phyloP scores from a whole-genome alignment of 2,329 filamentous ascomycete species.

The Podosphaera xanthii region DNA sequence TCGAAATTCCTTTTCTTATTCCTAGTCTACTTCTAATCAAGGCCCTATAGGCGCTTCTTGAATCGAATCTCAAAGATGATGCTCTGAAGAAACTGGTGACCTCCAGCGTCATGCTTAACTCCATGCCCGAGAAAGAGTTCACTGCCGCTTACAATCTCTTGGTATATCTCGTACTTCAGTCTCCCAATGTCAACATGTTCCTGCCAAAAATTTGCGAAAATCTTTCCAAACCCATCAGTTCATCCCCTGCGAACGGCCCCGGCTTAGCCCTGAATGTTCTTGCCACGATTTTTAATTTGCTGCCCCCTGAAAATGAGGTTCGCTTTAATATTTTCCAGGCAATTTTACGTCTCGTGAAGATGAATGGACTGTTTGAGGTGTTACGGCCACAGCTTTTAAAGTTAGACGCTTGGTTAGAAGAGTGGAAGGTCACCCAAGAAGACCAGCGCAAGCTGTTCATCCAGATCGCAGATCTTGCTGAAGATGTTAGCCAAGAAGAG shows the following conservation, averaged over 20 bases:
- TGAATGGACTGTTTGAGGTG: conserved; percentile 55
- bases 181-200: conserved; percentile 63
- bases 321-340: conserved; percentile 81
- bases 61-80: conserved; percentile 54
- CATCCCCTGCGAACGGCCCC: conserved; percentile 65
- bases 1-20: not conserved
- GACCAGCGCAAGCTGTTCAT: conserved; percentile 70
- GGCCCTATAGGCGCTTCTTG: conserved; percentile 31
- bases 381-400: conserved; percentile 65
- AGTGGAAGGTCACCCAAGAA: conserved; percentile 66
- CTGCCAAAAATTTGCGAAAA: conserved; percentile 75
- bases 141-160: conserved; percentile 92
- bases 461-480: conserved; percentile 58
- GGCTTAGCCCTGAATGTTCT: conserved; percentile 75
- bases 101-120: conserved; percentile 54
- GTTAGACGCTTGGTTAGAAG: conserved; percentile 57
- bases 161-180: conserved; percentile 76
- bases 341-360: conserved; percentile 63
- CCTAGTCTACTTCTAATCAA: not conserved
- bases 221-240: conserved; percentile 66
- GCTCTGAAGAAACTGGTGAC: conserved; percentile 74
- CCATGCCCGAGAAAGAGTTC: conserved; percentile 87
- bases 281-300: conserved; percentile 90
- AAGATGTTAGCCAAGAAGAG: conserved; percentile 54
- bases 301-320: conserved; percentile 51